Evolutionary conservation across 2,329 filamentous ascomycete genomes (phyloP).

Genomic region (Dryadomyces sulphureus): DNA sequence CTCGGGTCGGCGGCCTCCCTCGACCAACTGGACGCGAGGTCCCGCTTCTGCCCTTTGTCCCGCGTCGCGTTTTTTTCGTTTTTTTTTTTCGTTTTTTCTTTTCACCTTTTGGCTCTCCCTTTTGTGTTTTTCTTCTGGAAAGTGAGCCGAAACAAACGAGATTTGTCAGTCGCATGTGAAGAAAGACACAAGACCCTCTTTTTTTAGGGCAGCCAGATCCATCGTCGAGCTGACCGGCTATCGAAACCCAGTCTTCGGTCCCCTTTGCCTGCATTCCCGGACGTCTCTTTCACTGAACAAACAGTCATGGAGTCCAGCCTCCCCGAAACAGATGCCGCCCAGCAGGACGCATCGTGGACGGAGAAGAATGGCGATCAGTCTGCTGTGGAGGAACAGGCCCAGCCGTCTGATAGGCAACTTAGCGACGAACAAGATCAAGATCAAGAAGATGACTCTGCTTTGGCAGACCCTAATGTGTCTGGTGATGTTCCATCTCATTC

Average conservation of each 20-base stretch:
- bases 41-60: no score
- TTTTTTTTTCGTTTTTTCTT: neutral
- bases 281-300: neutral
- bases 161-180: neutral
- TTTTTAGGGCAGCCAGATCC: neutral
- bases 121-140: neutral
- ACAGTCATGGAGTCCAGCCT: slow-evolving; percentile 15
- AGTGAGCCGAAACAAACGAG: neutral
- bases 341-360: slow-evolving; percentile 29
- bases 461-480: slow-evolving; percentile 29
- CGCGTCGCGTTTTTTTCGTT: no score
- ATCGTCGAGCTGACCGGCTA: neutral
- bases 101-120: neutral
- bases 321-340: slow-evolving; percentile 11
- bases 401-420: slow-evolving; percentile 37
- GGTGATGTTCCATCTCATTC: slow-evolving; percentile 32
- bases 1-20: no score
- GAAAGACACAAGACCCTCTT: neutral
- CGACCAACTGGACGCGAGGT: no score
- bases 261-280: neutral
- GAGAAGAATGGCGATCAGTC: slow-evolving; percentile 36
- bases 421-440: slow-evolving; percentile 40
- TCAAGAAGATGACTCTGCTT: slow-evolving; percentile 24
- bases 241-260: neutral
- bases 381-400: slow-evolving; percentile 41